Evolutionary conservation across 768 basidiomycete genomes (phyloP).

Genomic region (Candolleomyces efflorescens): DNA sequence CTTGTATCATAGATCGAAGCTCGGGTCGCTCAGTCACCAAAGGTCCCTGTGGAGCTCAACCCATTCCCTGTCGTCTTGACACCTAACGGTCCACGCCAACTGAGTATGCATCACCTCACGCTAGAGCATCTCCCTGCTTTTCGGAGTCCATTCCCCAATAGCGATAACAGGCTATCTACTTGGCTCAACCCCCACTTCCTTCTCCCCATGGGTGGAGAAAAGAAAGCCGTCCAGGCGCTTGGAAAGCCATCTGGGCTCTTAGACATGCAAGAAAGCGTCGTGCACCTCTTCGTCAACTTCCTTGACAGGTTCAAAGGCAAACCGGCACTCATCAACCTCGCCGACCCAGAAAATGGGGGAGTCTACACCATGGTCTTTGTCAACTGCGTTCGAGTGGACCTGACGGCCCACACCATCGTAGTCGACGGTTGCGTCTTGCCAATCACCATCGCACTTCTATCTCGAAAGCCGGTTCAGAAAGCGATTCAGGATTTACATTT

Average conservation of each 20-base stretch:
- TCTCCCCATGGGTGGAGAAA: background rate
- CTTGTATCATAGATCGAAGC: constrained; percentile 27
- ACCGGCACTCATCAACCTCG: constrained; percentile 17
- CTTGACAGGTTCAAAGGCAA: background rate
- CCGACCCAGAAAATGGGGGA: constrained; percentile 11
- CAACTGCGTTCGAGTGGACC: constrained; percentile 40
- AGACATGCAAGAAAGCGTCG: background rate
- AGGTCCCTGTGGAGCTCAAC: constrained; percentile 13
- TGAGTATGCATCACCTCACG: constrained; percentile 32
- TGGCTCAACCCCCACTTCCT: background rate
- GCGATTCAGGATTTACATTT: background rate
- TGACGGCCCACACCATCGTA: constrained; percentile 44
- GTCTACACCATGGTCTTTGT: constrained; percentile 43
- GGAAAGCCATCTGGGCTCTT: background rate
- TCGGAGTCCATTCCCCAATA: background rate
- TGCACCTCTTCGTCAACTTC: background rate
- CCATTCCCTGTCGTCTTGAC: constrained; percentile 24
- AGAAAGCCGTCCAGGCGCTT: background rate
- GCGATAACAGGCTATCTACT: background rate
- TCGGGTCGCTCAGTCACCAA: constrained; percentile 14
- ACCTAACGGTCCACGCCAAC: constrained; percentile 9
- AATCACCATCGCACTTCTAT: constrained; percentile 23
- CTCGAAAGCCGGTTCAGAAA: constrained; percentile 10
- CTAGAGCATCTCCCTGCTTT: constrained; percentile 13
- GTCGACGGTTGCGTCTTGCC: constrained; percentile 41